These are phyloP conservation scores for Cutaneotrichosporon cyanovorans DNA, from an alignment of 1,284 basidiomycete species.

Conservation along the genomic window DNA sequence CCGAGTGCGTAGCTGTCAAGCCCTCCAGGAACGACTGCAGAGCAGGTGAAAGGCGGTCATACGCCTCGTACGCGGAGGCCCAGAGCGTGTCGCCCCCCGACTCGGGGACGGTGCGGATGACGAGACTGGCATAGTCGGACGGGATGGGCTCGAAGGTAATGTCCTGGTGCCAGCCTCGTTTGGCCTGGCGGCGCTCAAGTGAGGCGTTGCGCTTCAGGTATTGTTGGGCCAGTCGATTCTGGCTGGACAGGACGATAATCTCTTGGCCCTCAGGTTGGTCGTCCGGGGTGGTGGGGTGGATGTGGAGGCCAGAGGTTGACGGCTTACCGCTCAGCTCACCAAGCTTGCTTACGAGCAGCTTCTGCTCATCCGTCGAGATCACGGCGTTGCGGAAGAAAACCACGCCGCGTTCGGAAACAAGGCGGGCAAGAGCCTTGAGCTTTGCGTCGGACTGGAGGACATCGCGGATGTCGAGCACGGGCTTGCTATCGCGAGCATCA, in stretches of 20 bases:
- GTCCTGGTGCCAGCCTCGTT: slow-evolving; percentile 45
- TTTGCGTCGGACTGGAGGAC: slow-evolving; percentile 21
- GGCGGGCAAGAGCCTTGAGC: slow-evolving; percentile 24
- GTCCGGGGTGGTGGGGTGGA: slow-evolving; percentile 44
- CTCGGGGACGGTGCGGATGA: slow-evolving; percentile 54
- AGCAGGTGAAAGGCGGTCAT: slow-evolving; percentile 56
- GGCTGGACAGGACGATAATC: slow-evolving; percentile 51
- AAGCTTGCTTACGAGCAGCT: slow-evolving; percentile 49
- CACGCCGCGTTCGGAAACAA: slow-evolving; percentile 59
- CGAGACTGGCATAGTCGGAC: slow-evolving; percentile 56
- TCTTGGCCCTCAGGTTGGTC: slow-evolving; percentile 70
- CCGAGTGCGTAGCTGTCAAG: slow-evolving; percentile 55
- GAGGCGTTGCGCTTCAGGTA: slow-evolving; percentile 1
- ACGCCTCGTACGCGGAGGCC: slow-evolving; percentile 56
- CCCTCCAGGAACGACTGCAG: slow-evolving; percentile 55
- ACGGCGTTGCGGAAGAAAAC: slow-evolving; percentile 59
- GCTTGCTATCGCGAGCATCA: slow-evolving; percentile 8
- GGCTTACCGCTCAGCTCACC: slow-evolving; percentile 56
- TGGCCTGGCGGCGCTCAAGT: slow-evolving; percentile 20
- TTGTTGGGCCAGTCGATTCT: slow-evolving; percentile 33
- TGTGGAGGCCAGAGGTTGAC: slow-evolving; percentile 52
- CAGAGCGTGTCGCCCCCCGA: slow-evolving; percentile 48
- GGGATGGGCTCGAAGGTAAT: slow-evolving; percentile 62
- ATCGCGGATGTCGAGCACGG: slow-evolving; percentile 21
- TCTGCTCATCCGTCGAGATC: slow-evolving; percentile 48